Evolutionary conservation across 495 filamentous ascomycete species (phyloP), one percentile per base, ranked within the genome.

Genomic region (Aspergillus carlsbadensis): DNA sequence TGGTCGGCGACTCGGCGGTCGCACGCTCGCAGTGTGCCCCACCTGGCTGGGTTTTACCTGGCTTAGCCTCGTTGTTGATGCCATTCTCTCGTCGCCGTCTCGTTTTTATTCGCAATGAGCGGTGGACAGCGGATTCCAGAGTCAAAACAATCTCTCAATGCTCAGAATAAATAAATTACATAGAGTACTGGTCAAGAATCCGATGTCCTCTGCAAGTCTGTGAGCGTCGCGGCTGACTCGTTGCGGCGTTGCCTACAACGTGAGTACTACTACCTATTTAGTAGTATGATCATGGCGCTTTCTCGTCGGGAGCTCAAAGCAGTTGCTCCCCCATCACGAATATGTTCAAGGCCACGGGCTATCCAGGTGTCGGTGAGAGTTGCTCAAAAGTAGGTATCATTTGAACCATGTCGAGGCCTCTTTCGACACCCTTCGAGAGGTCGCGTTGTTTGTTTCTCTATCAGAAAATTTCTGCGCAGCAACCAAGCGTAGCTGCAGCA

Each of bases 21-120:
- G 54, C 29, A 41, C 70, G 67, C 71, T 71, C 71, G 70, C 65
- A 65, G 68, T 61, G 61, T 66, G 65, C 62, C 68, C 69, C 57
- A 40, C 60, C 63, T 65, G 62, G 17, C 59, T 53, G 21, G 26
- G 47, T 58, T 53, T 61, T 42, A 55, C 52, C 48, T 24, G 26
- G 47, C 56, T 53, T 61, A 48, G 58, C 52, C 48, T 24, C 29
- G 42, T 50, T 42, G 56, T 57, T 44, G 39, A 15, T 43, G 57
- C 52, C 40, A 41, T 58, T 55, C 52, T 42, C 44, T 56, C 22
- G 40, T 29, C 41, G 17, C 31, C 22, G 34, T 49, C 49, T 46
- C 57, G 52, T 49, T 54, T 57, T 51, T 41, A 29, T 22, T 41
- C 33, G 21, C 15, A 22, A 15, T 47, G 43, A 29, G 14, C 18